Evolutionary conservation across 2,329 filamentous ascomycete genomes (phyloP).

Genomic region (Onygenales sp.): DNA sequence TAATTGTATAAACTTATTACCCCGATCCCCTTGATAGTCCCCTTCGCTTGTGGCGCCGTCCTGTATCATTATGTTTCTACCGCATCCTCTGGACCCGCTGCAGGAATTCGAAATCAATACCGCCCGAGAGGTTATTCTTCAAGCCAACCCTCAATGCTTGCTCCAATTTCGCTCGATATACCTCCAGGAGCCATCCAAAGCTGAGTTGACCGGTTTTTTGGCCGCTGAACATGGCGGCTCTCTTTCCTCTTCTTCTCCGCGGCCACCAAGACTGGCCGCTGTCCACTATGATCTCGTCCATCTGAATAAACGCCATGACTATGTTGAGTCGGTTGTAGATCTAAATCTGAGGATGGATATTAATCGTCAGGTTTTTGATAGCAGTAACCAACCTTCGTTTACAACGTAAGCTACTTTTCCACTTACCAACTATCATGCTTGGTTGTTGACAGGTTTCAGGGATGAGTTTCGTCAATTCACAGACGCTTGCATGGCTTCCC

Average conservation of each 20-base stretch:
- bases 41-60: not conserved
- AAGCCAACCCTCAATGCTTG: slow-evolving; percentile 25
- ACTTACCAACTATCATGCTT: not conserved
- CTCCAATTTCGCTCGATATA: slow-evolving; percentile 43
- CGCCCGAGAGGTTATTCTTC: slow-evolving; percentile 42
- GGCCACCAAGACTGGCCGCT: slow-evolving; percentile 42
- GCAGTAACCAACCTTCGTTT: slow-evolving; percentile 39
- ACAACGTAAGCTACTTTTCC: slow-evolving; percentile 26
- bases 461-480: slow-evolving; percentile 40
- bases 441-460: slow-evolving; percentile 15
- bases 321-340: slow-evolving; percentile 46
- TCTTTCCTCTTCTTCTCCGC: slow-evolving; percentile 26
- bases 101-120: slow-evolving; percentile 45
- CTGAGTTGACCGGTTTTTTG: slow-evolving; percentile 39
- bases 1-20: too few species aligned
- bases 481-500: slow-evolving; percentile 42
- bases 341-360: slow-evolving; percentile 33
- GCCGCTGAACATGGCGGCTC: slow-evolving; percentile 36
- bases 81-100: slow-evolving; percentile 48
- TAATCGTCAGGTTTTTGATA: slow-evolving; percentile 38
- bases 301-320: slow-evolving; percentile 37
- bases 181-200: slow-evolving; percentile 42
- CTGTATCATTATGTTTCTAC: slow-evolving; percentile 10
- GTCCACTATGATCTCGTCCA: slow-evolving; percentile 41
- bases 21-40: too few species aligned